Conservation (phyloP, 2,329 filamentous ascomycete genomes). For the Daldinia eschscholtzii region DNA sequence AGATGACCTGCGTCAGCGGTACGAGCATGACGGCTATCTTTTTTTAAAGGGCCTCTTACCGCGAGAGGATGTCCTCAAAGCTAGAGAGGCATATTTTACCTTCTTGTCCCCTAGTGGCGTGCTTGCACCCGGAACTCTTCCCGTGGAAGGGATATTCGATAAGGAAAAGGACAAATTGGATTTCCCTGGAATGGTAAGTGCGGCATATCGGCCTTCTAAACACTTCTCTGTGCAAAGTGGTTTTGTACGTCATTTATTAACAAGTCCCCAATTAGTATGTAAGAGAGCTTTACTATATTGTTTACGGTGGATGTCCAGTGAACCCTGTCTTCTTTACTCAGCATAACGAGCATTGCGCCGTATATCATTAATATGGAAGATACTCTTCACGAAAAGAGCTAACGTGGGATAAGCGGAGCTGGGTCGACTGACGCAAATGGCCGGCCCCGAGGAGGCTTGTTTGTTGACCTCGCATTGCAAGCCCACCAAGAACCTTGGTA, state of each 20-base stretch:
- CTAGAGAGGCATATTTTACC: conserved; percentile 57
- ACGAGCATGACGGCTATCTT: conserved; percentile 57
- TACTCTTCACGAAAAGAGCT: conserved; percentile 6
- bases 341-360: neutral
- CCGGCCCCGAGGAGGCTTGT: conserved; percentile 41
- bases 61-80: conserved; percentile 58
- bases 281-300: neutral
- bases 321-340: neutral
- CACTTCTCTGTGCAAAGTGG: too few species aligned
- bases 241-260: neutral
- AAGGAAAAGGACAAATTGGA: conserved; percentile 50
- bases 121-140: conserved; percentile 54
- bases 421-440: conserved; percentile 52
- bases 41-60: conserved; percentile 59
- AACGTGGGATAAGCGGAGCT: conserved; percentile 35
- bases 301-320: neutral
- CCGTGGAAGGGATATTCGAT: conserved; percentile 59
- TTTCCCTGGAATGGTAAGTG: conserved; percentile 53
- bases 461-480: conserved; percentile 63
- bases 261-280: neutral
- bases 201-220: neutral
- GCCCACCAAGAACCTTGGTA: conserved; percentile 68
- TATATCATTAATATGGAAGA: neutral
- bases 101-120: conserved; percentile 56
- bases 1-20: conserved; percentile 55